phyloP scores from a whole-genome alignment of 164 flowering plant species.

The Berberis thunbergii region DNA sequence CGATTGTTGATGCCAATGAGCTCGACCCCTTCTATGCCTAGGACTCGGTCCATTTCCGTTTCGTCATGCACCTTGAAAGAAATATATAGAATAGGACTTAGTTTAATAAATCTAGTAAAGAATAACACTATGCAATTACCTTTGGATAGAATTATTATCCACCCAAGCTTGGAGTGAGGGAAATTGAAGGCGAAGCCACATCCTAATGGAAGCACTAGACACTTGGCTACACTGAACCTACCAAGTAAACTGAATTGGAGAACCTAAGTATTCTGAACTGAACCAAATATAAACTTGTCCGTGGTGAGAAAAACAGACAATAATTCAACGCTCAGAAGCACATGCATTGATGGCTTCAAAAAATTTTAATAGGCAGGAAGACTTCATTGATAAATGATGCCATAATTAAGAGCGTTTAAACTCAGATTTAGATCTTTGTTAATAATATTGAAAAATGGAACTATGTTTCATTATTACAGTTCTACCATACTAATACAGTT shows the following conservation, averaged over 20 bases:
- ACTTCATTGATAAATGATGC: too few relatives aligned
- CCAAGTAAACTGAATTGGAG: background rate
- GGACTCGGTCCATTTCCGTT: constrained; percentile 94
- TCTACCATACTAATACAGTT: background rate
- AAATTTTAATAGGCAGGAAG: too few relatives aligned
- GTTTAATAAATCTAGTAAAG: background rate
- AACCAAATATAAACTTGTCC: too few relatives aligned
- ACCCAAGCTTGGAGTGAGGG: background rate
- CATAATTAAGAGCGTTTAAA: too few relatives aligned
- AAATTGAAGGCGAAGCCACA: too few relatives aligned
- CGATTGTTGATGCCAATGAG: constrained; percentile 97
- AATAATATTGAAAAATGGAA: too few relatives aligned
- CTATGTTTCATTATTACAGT: too few relatives aligned
- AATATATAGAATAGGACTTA: background rate
- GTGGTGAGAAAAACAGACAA: background rate
- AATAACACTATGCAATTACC: background rate
- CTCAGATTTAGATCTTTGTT: too few relatives aligned
- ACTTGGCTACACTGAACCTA: background rate
- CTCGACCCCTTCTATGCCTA: constrained; percentile 77
- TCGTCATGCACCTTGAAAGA: constrained; percentile 80
- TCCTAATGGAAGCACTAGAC: too few relatives aligned
- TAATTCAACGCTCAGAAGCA: background rate
- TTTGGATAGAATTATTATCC: background rate
- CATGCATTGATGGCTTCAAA: too few relatives aligned
- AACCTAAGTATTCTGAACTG: background rate